These are phyloP conservation scores for Crithidia bombi DNA, from an alignment of 208 protist genomes.

Conservation along the genomic window DNA sequence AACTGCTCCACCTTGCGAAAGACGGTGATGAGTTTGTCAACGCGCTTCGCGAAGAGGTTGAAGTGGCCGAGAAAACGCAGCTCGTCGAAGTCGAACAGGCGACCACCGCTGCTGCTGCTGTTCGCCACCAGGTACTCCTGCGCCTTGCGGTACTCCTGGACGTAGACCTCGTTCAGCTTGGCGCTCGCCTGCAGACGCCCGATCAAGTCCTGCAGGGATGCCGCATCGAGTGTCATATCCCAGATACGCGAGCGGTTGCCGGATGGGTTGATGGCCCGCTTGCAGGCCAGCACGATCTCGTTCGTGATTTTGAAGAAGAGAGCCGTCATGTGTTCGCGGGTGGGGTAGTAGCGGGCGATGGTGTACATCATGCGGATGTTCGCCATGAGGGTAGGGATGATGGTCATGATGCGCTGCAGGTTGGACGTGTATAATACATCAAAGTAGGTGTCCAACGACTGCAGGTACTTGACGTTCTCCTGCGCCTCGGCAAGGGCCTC, in stretches of 20 bases:
- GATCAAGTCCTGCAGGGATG: slow-evolving; percentile 81
- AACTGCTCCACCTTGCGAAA: slow-evolving; percentile 97
- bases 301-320: slow-evolving; percentile 98
- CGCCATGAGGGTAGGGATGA: slow-evolving; percentile 95
- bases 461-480: slow-evolving; percentile 98
- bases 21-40: slow-evolving; percentile 97
- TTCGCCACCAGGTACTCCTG: slow-evolving; percentile 86
- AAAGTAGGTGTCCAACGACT: slow-evolving; percentile 96
- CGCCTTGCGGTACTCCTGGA: slow-evolving; percentile 91
- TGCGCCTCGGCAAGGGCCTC: slow-evolving; percentile 97
- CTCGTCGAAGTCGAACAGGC: slow-evolving; percentile 95
- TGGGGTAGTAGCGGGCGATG: slow-evolving; percentile 97
- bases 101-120: slow-evolving; percentile 48
- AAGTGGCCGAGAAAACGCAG: slow-evolving; percentile 97
- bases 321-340: slow-evolving; percentile 94
- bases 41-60: slow-evolving; percentile 96
- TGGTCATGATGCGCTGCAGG: slow-evolving; percentile 93
- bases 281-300: slow-evolving; percentile 95
- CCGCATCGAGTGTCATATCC: slow-evolving; percentile 86
- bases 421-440: slow-evolving; percentile 95
- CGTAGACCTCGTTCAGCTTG: slow-evolving; percentile 94
- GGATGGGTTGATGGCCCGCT: slow-evolving; percentile 90
- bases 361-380: slow-evolving; percentile 98
- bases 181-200: slow-evolving; percentile 87
- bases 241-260: slow-evolving; percentile 90